These are phyloP conservation scores for Hemileccinum impolitum DNA, from an alignment of 768 basidiomycete genomes.

Conservation along the genomic window DNA sequence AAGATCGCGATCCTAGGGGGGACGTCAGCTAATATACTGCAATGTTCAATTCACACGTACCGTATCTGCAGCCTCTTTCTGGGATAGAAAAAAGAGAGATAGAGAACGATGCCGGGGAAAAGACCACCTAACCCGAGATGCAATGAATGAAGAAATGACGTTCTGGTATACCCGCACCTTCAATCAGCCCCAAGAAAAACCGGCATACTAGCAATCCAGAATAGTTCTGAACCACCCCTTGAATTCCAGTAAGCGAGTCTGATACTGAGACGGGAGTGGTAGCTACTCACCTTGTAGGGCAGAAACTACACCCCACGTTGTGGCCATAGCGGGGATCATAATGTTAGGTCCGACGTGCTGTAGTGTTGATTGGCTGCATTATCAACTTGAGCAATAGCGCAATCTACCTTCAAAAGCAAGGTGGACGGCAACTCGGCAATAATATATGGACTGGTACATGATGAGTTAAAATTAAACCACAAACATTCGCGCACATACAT, in stretches of 20 bases:
- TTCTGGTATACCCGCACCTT: constrained; percentile 38
- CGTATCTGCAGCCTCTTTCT: constrained; percentile 25
- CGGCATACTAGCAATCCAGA: constrained; percentile 52
- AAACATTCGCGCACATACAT: constrained; percentile 13
- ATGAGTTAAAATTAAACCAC: neutral
- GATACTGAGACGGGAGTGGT: neutral
- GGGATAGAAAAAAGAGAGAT: constrained; percentile 48
- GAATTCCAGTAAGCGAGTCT: neutral
- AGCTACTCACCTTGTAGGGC: constrained; percentile 48
- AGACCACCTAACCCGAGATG: constrained; percentile 45
- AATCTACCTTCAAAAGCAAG: constrained; percentile 46
- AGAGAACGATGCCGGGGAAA: constrained; percentile 54
- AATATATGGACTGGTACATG: constrained; percentile 41
- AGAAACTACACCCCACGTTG: constrained; percentile 62
- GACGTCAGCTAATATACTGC: neutral
- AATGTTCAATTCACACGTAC: neutral
- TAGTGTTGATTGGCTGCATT: neutral
- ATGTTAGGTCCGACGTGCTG: constrained; percentile 49
- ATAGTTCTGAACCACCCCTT: constrained; percentile 47
- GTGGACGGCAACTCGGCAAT: constrained; percentile 57
- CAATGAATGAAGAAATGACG: constrained; percentile 1
- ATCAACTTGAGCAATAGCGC: neutral
- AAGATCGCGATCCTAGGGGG: constrained; percentile 35
- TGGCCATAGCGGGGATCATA: constrained; percentile 57
- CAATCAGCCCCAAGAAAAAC: constrained; percentile 49